Evolutionary conservation across 768 basidiomycete species (phyloP), one percentile per base, ranked within the genome.

Genomic region (Collybia sp.): DNA sequence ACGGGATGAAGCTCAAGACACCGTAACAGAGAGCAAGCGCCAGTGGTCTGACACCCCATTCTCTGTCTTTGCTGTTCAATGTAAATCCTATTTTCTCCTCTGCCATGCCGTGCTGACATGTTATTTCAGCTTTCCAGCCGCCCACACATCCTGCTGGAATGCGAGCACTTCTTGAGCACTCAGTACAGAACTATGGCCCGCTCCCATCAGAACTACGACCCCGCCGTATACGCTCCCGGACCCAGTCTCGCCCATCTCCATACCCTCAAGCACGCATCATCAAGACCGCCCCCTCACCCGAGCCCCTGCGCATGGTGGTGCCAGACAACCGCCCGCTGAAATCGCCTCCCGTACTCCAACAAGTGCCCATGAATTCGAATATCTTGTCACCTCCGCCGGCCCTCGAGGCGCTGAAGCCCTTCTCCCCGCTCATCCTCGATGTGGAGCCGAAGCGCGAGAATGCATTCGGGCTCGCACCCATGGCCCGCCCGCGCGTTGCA

Each of bases 151-250:
- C 76, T 3, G 68, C 71, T 5, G 82, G 76, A 6, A 89, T 90
- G 82, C 77, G 77, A 52, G 86, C 85, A 0, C 65, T 91, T 45
- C 68, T 90, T 1, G 76, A 86, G 44, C 79, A 88, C 42, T 89
- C 87, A 1, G 67, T 86, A 31, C 73, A 85, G 61, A 85, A 69
- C 43, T 90, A 77, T 43, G 78, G 80, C 0, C 84, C 85, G 5
- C 76, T 90, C n/a, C 82, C 88, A 0, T 81, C 79, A 0, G 85
- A 88, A 42, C 71, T 88, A 15, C 77, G 80, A 5, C 73, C 75
- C 18, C 80, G 71, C 42, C 80, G 83, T 13, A 59, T 74, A 38
- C 76, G 85, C 31, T 85, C 83, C 1, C 75, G 86, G 12, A 87
- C 82, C 0, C 73, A 77, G 20, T 89, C 88, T 19, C 73, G 88